Base-by-base conservation (phyloP, 2,329 filamentous ascomycete genomes). In the Sporothrix brunneoviolacea region DNA sequence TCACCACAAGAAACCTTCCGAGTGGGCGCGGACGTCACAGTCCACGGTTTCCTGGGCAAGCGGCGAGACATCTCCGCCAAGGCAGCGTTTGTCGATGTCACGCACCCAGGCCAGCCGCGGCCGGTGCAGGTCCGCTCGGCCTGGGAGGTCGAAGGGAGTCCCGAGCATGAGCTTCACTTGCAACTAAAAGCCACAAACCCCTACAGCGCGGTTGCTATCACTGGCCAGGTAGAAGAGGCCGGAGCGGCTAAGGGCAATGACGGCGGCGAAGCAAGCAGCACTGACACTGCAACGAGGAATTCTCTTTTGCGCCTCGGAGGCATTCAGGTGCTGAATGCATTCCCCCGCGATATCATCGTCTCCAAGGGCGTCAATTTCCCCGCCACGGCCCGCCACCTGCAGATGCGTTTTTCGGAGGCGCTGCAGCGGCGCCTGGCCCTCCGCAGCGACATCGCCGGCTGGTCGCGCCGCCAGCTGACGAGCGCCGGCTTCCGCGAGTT, bases 271-370 rank as follows among this genome's bases (percentile, higher is more conserved):
- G n/a, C n/a, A n/a, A n/a, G n/a, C n/a, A n/a, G n/a, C 13, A 27
- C 13, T 19, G 32, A 19, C 9, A 4, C 41, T 4, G 36, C 36
- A 5, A 9, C 13, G 18, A 6, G 28, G 10, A 43, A 38, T 16
- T 27, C 44, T 2, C 42, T 55, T 1, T 6, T 57, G 9, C 71
- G 75, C 5, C 66, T 90, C 16, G 69, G 76, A 41, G 73, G 75
- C 3, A 75, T 95, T 8, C 71, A 79, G 38, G 75, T 79, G 45
- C 74, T 96, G 4, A 91, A 91, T 58, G 69, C 76, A 0, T 88
- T 94, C 49, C 81, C 86, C 0, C 78, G 79, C 38, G 80, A 91
- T 55, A 82, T 95, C 51, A 83, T 93, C 53, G 80, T 94, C 55
- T 86, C 84, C 2, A 71, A 82, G 15, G 83, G 86, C 42, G 86